Base-by-base conservation (phyloP, 768 basidiomycete species). In the Panaeolus cyanescens region DNA sequence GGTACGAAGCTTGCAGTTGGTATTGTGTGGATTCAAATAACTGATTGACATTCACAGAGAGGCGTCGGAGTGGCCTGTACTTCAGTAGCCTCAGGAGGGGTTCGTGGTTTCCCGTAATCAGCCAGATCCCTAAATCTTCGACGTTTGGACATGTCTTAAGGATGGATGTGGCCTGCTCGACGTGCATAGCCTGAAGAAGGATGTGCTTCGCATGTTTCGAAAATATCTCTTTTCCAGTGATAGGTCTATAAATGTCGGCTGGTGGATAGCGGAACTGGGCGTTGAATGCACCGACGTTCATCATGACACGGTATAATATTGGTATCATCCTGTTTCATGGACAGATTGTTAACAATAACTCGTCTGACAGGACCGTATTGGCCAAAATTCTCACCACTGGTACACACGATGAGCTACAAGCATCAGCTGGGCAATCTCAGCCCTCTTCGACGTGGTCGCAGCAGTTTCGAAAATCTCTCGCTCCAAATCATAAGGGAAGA, bases 401-500 rank as follows among this genome's bases (percentile, higher is more conserved):
- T 62, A 61, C 4, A 57, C 56, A 28, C 64, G 61, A 50, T 54
- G 56, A 4, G 61, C 61, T 4, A 65, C 64, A 10, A 65, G 25
- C 64, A 65, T 62, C 8, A 65, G 25, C 45, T 50, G 56, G 10
- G 36, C 31, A 28, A 58, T 37, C 3, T 28, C 39, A 19, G 25
- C 36, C 34, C 39, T 39, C 56, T 15, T 34, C 17, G 36, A 39
- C 39, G 30, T 32, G 15, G 9, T 12, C 56, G 37, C 56, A 39
- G 56, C 56, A 4, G 25, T 28, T 50, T 50, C 56, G 42, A 58
- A 58, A 37, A 58, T 32, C 28, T 58, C 56, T 30, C 56, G 15
- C 10, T 40, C 37, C 30, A 58, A 34, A 15, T 58, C 56, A 58
- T 58, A 25, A 37, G 45, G 45, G 15, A 50, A 50, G 45, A 50